Conservation (phyloP, 305 asterid species). For the Fraxinus platypoda region DNA sequence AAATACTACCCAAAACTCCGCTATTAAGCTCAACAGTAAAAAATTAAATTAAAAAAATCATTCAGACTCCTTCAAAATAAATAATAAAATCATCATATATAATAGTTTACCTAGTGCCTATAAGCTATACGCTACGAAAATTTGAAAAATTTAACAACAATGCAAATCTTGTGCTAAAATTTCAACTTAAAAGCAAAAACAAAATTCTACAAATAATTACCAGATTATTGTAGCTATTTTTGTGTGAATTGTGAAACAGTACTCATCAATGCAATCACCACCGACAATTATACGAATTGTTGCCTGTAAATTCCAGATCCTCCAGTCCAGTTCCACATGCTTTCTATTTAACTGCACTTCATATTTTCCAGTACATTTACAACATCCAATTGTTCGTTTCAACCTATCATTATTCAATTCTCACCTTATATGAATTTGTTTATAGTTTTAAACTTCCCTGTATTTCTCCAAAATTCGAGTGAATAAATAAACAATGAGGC, state of each 20-base stretch:
- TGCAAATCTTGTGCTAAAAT: not conserved
- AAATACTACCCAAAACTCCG: not conserved
- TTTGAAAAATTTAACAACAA: not conserved
- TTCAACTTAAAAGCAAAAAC: not conserved
- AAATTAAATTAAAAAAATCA: not conserved
- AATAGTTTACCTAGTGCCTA: not conserved
- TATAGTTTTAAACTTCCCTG: not conserved
- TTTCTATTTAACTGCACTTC: not conserved
- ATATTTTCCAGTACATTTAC: not conserved
- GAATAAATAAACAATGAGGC: conserved; percentile 27
- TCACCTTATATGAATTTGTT: not conserved
- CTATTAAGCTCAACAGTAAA: not conserved
- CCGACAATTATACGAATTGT: not conserved
- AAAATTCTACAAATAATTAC: not conserved
- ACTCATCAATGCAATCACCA: not conserved
- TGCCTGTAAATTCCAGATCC: not conserved
- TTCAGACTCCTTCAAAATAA: not conserved
- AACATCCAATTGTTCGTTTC: not conserved
- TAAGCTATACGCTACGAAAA: not conserved
- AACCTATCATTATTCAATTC: not conserved
- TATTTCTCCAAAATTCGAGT: not conserved
- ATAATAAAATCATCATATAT: not conserved
- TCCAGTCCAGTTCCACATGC: not conserved
- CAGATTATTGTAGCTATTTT: not conserved
- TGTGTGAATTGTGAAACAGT: not conserved